phyloP scores from a whole-genome alignment of 78 protist genomes.

The Dictyostelium purpureum region DNA sequence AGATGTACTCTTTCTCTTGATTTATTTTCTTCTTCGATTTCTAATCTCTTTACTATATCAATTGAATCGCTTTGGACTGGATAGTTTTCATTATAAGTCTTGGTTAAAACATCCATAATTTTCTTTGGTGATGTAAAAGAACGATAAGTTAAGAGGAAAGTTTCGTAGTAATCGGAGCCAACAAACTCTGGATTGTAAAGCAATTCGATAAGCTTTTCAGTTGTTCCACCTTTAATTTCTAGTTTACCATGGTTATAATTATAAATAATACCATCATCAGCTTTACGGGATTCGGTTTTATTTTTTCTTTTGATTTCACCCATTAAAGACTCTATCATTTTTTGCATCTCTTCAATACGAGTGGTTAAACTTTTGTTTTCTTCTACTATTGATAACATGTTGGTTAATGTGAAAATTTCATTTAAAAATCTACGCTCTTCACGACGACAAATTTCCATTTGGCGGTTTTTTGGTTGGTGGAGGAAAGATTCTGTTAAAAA shows the following conservation, averaged over 20 bases:
- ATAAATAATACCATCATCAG: slow-evolving; percentile 58
- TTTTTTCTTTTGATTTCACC: background rate
- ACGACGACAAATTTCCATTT: slow-evolving; percentile 15
- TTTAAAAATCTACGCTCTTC: slow-evolving; percentile 51
- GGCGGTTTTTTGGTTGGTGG: background rate
- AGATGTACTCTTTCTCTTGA: slow-evolving; percentile 33
- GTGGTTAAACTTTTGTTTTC: slow-evolving; percentile 36
- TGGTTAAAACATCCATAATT: slow-evolving; percentile 32
- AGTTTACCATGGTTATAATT: slow-evolving; percentile 34
- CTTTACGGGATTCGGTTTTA: background rate
- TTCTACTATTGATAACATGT: slow-evolving; percentile 52
- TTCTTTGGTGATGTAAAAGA: slow-evolving; percentile 74
- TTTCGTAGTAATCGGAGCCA: slow-evolving; percentile 69
- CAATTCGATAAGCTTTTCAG: slow-evolving; percentile 71
- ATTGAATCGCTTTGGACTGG: background rate
- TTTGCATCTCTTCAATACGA: slow-evolving; percentile 63
- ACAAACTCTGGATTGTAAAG: slow-evolving; percentile 38
- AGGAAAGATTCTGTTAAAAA: slow-evolving; percentile 5
- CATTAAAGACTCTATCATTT: slow-evolving; percentile 38
- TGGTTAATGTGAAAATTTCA: slow-evolving; percentile 53
- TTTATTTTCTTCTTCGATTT: slow-evolving; percentile 46
- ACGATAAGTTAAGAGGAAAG: slow-evolving; percentile 83
- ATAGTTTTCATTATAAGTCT: slow-evolving; percentile 63
- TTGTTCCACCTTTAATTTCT: slow-evolving; percentile 79
- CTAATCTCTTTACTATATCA: slow-evolving; percentile 6